phyloP scores from a whole-genome alignment of 805 yeast genomes.

The Pichia sporocuriosa region DNA sequence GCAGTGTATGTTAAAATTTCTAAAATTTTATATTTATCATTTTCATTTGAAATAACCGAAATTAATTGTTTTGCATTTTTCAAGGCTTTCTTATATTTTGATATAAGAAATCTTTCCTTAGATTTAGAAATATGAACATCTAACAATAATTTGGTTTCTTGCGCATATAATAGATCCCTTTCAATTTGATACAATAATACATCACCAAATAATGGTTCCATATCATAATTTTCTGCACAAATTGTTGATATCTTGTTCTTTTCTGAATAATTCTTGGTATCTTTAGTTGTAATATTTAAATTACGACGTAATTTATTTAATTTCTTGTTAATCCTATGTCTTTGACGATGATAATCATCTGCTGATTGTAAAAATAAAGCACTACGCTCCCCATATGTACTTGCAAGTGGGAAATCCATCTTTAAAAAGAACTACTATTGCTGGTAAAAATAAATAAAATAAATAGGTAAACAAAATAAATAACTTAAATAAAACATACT shows the following conservation, averaged over 20 bases:
- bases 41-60: slow-evolving; percentile 34
- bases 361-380: slow-evolving; percentile 58
- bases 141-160: slow-evolving; percentile 50
- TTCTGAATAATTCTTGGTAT: slow-evolving; percentile 53
- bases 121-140: slow-evolving; percentile 45
- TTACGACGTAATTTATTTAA: slow-evolving; percentile 60
- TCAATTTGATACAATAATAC: slow-evolving; percentile 66
- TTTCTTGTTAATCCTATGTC: slow-evolving; percentile 53
- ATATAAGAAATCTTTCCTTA: slow-evolving; percentile 45
- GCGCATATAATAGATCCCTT: slow-evolving; percentile 64
- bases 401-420: slow-evolving; percentile 40
- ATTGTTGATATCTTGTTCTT: slow-evolving; percentile 44
- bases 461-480: too few relatives aligned
- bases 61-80: slow-evolving; percentile 38
- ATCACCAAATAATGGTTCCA: slow-evolving; percentile 47
- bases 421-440: slow-evolving; percentile 9
- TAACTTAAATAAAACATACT: too few relatives aligned
- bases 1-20: slow-evolving; percentile 34
- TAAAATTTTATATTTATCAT: slow-evolving; percentile 25
- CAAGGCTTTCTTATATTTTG: slow-evolving; percentile 64
- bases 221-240: slow-evolving; percentile 40
- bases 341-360: slow-evolving; percentile 63
- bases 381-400: slow-evolving; percentile 50
- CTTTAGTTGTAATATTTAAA: slow-evolving; percentile 54
- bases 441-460: background rate